These are phyloP conservation scores for Aureobasidium mangrovei DNA, from an alignment of 2,329 filamentous ascomycete genomes.

Conservation along the genomic window DNA sequence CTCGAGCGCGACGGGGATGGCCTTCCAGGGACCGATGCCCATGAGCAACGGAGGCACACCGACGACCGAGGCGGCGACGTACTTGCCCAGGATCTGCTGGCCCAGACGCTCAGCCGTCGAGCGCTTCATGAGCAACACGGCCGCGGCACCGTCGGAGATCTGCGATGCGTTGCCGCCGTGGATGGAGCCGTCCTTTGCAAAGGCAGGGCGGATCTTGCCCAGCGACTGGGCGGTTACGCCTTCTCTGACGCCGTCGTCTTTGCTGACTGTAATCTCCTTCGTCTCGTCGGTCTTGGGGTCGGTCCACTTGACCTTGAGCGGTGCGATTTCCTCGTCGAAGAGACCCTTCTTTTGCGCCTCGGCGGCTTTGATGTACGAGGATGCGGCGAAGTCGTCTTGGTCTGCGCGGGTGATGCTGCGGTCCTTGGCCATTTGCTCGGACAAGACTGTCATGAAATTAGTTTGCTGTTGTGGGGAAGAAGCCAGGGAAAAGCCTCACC, in stretches of 20 bases:
- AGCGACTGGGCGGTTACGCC: constrained; percentile 82
- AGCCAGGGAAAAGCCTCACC: background rate
- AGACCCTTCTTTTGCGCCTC: constrained; percentile 81
- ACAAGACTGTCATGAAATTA: constrained; percentile 72
- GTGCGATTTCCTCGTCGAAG: constrained; percentile 85
- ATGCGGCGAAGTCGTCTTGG: constrained; percentile 92
- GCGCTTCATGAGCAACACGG: constrained; percentile 91
- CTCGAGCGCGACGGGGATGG: constrained; percentile 83
- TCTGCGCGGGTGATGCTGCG: constrained; percentile 59
- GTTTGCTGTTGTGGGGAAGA: background rate
- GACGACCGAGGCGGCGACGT: constrained; percentile 72
- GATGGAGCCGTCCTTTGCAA: constrained; percentile 84
- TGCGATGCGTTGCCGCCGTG: constrained; percentile 95
- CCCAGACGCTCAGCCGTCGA: constrained; percentile 80
- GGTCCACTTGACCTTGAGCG: constrained; percentile 76
- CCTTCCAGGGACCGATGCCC: constrained; percentile 92
- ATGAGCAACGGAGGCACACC: constrained; percentile 90
- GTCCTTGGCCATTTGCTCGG: constrained; percentile 90
- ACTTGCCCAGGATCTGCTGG: constrained; percentile 87
- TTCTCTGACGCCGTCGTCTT: constrained; percentile 78
- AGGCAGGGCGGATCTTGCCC: constrained; percentile 83
- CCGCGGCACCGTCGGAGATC: constrained; percentile 91
- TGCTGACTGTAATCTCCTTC: constrained; percentile 70
- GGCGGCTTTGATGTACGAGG: constrained; percentile 81
- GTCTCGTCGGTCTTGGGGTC: constrained; percentile 85